These are phyloP conservation scores for Inosperma sp. DNA, from an alignment of 768 basidiomycete species.

Conservation along the genomic window DNA sequence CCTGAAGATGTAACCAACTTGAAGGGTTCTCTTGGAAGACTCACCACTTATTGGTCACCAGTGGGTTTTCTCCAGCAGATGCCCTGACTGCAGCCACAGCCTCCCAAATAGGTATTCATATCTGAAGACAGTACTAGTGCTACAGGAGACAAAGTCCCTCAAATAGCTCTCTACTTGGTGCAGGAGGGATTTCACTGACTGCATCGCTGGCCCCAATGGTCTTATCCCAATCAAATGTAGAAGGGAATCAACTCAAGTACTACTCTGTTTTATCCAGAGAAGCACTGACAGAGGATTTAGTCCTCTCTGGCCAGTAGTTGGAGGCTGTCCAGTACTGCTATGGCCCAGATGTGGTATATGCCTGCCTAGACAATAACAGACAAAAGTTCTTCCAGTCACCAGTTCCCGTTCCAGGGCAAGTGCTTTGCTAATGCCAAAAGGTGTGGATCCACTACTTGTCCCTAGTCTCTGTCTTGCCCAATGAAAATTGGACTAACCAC, in stretches of 20 bases:
- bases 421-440: slow-evolving; percentile 4
- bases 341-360: slow-evolving; percentile 8
- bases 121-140: background rate
- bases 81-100: slow-evolving; percentile 2
- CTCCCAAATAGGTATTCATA: slow-evolving; percentile 7
- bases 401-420: slow-evolving; percentile 11
- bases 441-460: slow-evolving; percentile 7
- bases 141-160: background rate
- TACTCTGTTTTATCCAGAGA: slow-evolving; percentile 6
- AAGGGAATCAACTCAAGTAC: slow-evolving; percentile 16
- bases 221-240: slow-evolving; percentile 9
- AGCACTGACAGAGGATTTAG: slow-evolving; percentile 16
- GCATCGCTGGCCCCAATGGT: background rate
- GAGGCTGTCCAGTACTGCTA: slow-evolving; percentile 9
- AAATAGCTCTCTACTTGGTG: slow-evolving; percentile 1
- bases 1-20: slow-evolving; percentile 14
- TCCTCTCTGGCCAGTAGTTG: slow-evolving; percentile 14
- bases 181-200: slow-evolving; percentile 4
- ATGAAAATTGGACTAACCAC: slow-evolving; percentile 6
- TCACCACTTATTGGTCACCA: too few species aligned
- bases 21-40: background rate
- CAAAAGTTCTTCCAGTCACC: slow-evolving; percentile 7
- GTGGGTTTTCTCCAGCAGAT: slow-evolving; percentile 31
- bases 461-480: slow-evolving; percentile 5
- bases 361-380: background rate